phyloP scores from a whole-genome alignment of 495 filamentous ascomycete species.

The Penicillium dipodomyicola region DNA sequence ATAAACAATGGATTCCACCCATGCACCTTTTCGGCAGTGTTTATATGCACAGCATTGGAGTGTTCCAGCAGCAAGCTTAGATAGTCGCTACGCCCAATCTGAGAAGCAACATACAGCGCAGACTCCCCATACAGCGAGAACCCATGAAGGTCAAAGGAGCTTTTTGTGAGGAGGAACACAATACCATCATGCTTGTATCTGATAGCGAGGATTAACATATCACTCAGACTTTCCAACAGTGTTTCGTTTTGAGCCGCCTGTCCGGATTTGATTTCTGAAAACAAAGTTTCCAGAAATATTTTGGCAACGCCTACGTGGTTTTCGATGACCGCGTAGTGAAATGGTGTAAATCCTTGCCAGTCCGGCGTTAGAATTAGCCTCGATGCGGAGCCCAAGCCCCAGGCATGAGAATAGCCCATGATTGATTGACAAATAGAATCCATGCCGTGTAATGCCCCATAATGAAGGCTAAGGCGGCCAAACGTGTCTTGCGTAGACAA shows the following conservation, averaged over 20 bases:
- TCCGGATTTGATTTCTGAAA: no score
- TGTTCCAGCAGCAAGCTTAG: background rate
- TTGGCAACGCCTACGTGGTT: slow-evolving; percentile 7
- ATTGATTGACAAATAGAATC: slow-evolving; percentile 7
- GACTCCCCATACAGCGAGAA: slow-evolving; percentile 8
- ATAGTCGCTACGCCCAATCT: background rate
- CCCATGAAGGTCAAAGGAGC: background rate
- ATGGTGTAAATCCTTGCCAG: slow-evolving; percentile 9
- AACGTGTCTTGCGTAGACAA: slow-evolving; percentile 10
- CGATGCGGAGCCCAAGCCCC: background rate
- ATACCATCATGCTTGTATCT: slow-evolving; percentile 14
- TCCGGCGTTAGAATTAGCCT: slow-evolving; percentile 7
- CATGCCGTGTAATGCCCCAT: slow-evolving; percentile 13
- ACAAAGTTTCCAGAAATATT: slow-evolving; percentile 2
- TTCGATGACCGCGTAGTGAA: slow-evolving; percentile 15
- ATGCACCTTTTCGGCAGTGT: slow-evolving; percentile 60
- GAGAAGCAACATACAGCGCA: slow-evolving; percentile 13
- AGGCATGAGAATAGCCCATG: background rate
- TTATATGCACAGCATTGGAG: background rate
- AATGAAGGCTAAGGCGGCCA: slow-evolving; percentile 20
- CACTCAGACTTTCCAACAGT: background rate
- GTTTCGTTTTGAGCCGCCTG: background rate
- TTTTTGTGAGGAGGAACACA: slow-evolving; percentile 7
- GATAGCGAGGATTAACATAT: slow-evolving; percentile 11
- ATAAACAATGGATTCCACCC: slow-evolving; percentile 78